These are phyloP conservation scores for Trichosporon ovoides DNA, from an alignment of 1,284 basidiomycete genomes.

Conservation along the genomic window DNA sequence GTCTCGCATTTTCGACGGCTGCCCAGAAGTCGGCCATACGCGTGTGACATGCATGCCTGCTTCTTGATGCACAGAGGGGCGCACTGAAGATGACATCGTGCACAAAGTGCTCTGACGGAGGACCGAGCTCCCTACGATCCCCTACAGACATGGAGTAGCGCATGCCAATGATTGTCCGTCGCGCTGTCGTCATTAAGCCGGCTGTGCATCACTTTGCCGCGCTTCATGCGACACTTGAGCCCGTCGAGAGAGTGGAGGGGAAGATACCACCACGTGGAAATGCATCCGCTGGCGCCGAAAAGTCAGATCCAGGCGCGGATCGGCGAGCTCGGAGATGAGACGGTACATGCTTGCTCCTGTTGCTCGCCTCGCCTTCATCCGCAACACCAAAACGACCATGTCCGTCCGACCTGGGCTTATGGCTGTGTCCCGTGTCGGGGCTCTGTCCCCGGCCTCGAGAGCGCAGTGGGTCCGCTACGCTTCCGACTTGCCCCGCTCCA, in stretches of 20 bases:
- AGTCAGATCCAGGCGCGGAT: neutral
- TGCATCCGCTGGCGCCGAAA: neutral
- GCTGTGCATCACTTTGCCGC: too few relatives aligned
- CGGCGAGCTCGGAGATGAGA: neutral
- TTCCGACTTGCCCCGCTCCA: neutral
- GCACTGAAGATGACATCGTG: neutral
- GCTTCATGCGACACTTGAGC: too few relatives aligned
- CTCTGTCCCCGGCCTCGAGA: neutral
- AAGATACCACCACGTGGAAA: too few relatives aligned
- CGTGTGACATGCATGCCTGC: neutral
- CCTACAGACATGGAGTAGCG: too few relatives aligned
- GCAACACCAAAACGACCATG: constrained; percentile 8
- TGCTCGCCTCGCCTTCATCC: neutral
- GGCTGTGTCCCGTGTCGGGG: constrained; percentile 12
- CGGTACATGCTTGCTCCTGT: neutral
- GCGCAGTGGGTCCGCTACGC: constrained; percentile 1
- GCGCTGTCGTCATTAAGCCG: too few relatives aligned
- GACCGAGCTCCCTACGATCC: too few relatives aligned
- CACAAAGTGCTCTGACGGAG: too few relatives aligned
- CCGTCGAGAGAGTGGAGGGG: too few relatives aligned
- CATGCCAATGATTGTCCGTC: too few relatives aligned
- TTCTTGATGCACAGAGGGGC: neutral
- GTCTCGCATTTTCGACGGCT: constrained; percentile 1
- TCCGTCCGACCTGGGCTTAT: constrained; percentile 17
- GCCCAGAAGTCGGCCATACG: too few relatives aligned